Evolutionary conservation across 352 stramenopile genomes (phyloP).

Genomic region (Globisporangium apiculatum): DNA sequence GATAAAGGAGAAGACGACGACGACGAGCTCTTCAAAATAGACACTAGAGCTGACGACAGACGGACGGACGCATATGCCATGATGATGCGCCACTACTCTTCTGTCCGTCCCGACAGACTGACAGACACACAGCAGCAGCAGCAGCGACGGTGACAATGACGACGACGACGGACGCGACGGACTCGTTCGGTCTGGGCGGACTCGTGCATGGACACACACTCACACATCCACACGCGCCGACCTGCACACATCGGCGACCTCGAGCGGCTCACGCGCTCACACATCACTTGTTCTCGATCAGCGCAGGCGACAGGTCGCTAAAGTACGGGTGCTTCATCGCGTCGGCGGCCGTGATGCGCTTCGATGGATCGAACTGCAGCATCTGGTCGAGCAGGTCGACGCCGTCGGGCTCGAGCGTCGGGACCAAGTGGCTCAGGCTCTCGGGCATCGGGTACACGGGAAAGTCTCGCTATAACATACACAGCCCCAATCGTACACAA

Average conservation of each 20-base stretch:
- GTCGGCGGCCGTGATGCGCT: constrained; percentile 91
- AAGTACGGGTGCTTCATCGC: constrained; percentile 98
- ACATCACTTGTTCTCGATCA: constrained; percentile 49
- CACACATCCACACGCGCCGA: no score
- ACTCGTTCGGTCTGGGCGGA: no score
- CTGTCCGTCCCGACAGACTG: no score
- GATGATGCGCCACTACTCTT: no score
- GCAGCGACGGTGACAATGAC: no score
- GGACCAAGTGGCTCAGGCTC: constrained; percentile 87
- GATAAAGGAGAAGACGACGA: no score
- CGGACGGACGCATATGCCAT: no score
- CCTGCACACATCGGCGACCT: neutral
- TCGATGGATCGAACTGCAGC: constrained; percentile 84
- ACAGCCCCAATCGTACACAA: neutral
- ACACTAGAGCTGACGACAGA: no score
- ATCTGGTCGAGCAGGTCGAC: constrained; percentile 91
- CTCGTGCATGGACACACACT: no score
- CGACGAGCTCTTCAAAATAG: no score
- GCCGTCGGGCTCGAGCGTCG: constrained; percentile 85
- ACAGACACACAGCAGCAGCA: no score
- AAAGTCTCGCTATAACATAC: constrained; percentile 75
- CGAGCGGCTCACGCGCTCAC: neutral
- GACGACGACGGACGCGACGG: no score
- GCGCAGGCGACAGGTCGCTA: constrained; percentile 79
- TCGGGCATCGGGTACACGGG: constrained; percentile 87